Evolutionary conservation across 768 basidiomycete genomes (phyloP).

Genomic region (Cystofilobasidium ferigula): DNA sequence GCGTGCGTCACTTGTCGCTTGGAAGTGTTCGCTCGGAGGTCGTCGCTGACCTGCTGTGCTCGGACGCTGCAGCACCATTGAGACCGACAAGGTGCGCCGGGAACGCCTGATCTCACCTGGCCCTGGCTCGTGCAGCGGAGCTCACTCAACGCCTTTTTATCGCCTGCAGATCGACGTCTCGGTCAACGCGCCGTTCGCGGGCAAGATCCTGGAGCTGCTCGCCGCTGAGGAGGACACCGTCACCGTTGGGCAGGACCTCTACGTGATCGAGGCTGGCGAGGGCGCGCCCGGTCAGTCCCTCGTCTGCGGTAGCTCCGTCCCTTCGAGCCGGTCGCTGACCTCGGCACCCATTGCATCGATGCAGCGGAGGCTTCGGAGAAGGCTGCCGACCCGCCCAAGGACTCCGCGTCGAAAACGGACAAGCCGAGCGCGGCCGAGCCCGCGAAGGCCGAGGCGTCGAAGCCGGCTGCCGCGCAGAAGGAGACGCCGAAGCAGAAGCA

Average conservation of each 20-base stretch:
- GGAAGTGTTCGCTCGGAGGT: background rate
- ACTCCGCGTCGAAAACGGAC: conserved; percentile 1
- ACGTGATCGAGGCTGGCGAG: conserved; percentile 77
- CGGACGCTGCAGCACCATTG: conserved; percentile 51
- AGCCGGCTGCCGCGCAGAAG: conserved; percentile 27
- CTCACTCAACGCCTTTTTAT: background rate
- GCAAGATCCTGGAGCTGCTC: conserved; percentile 74
- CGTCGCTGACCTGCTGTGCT: background rate
- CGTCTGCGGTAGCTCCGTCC: background rate
- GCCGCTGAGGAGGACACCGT: conserved; percentile 91
- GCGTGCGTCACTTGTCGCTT: conserved; percentile 40
- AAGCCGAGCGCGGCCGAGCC: conserved; percentile 7
- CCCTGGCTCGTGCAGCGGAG: background rate
- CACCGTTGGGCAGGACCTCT: conserved; percentile 83
- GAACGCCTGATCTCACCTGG: background rate
- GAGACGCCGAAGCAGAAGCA: conserved; percentile 38
- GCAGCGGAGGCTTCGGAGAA: conserved; percentile 1
- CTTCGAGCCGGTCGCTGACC: background rate
- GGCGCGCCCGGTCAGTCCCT: conserved; percentile 43
- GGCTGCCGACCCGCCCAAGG: conserved; percentile 13
- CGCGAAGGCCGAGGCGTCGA: conserved; percentile 20
- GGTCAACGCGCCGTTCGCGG: conserved; percentile 81
- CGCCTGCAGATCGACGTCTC: conserved; percentile 76
- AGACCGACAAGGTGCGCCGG: conserved; percentile 83
- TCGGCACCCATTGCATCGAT: background rate